Conservation (phyloP, 306 rosid species). For the Fagus sylvatica region DNA sequence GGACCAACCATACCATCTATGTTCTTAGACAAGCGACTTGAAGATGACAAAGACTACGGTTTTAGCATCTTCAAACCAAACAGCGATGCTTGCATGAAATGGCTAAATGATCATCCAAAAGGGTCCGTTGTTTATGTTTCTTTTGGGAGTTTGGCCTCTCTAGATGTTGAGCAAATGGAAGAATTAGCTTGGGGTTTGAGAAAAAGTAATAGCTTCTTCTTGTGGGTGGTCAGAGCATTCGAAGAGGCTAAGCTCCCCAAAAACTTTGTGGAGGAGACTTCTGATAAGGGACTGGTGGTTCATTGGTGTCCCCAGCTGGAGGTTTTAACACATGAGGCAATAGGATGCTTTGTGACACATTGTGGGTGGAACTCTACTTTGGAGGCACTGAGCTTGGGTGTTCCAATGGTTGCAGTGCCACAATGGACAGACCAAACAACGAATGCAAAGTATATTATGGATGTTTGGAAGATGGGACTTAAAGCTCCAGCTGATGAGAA, state of each 20-base stretch:
- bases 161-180: not conserved
- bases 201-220: not conserved
- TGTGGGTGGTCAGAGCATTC: not conserved
- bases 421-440: not conserved
- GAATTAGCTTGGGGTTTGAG: not conserved
- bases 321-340: not conserved
- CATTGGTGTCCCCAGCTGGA: not conserved
- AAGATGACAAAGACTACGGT: constrained; percentile 46
- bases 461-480: not conserved
- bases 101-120: constrained; percentile 35
- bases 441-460: not conserved
- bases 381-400: not conserved
- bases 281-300: not conserved
- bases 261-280: not conserved
- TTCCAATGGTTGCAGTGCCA: not conserved
- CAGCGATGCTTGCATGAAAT: constrained; percentile 20
- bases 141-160: not conserved
- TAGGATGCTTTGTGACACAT: constrained; percentile 5
- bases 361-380: not conserved
- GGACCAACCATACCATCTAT: constrained; percentile 62
- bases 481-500: not conserved
- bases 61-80: constrained; percentile 36
- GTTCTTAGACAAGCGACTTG: constrained; percentile 39
- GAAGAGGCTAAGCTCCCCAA: not conserved
- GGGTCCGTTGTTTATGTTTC: not conserved